phyloP scores from a whole-genome alignment of 495 filamentous ascomycete genomes.

The Chaetomidium leptoderma region DNA sequence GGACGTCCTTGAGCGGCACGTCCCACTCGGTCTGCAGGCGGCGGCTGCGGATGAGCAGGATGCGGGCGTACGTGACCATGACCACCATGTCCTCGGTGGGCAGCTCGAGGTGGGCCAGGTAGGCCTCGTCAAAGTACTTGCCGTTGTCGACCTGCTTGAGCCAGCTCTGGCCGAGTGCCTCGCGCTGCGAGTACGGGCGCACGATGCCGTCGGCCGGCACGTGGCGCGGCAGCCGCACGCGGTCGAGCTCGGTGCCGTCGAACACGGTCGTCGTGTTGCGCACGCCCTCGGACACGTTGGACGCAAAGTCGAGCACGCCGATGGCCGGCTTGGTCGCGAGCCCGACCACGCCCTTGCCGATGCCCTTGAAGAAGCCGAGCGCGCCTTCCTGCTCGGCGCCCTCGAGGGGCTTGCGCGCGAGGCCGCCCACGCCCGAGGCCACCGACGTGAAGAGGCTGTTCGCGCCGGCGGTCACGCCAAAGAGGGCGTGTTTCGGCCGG shows the following conservation, averaged over 20 bases:
- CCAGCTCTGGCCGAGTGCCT: slow-evolving; percentile 97
- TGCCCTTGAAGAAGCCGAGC: slow-evolving; percentile 91
- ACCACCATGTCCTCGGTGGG: slow-evolving; percentile 86
- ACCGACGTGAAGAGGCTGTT: slow-evolving; percentile 89
- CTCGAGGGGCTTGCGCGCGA: slow-evolving; percentile 88
- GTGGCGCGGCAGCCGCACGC: slow-evolving; percentile 86
- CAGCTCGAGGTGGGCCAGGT: slow-evolving; percentile 93
- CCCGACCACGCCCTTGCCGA: slow-evolving; percentile 90
- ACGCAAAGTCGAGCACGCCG: slow-evolving; percentile 93
- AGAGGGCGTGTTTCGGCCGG: slow-evolving; percentile 91
- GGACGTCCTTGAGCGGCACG: slow-evolving; percentile 88
- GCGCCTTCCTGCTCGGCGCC: slow-evolving; percentile 94
- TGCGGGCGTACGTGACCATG: slow-evolving; percentile 87
- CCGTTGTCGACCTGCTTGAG: slow-evolving; percentile 96
- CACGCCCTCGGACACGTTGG: slow-evolving; percentile 92
- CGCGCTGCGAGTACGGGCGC: slow-evolving; percentile 89
- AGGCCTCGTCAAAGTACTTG: slow-evolving; percentile 94
- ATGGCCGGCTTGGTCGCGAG: slow-evolving; percentile 94
- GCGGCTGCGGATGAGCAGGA: slow-evolving; percentile 84
- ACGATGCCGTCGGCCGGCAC: slow-evolving; percentile 90
- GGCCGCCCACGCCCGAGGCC: slow-evolving; percentile 87
- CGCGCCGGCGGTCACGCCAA: slow-evolving; percentile 91
- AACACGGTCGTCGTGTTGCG: slow-evolving; percentile 99
- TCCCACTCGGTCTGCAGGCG: slow-evolving; percentile 89
- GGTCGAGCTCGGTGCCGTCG: slow-evolving; percentile 87